These are phyloP conservation scores for Achlya hypogyna DNA, from an alignment of 352 stramenopile genomes.

Conservation along the genomic window DNA sequence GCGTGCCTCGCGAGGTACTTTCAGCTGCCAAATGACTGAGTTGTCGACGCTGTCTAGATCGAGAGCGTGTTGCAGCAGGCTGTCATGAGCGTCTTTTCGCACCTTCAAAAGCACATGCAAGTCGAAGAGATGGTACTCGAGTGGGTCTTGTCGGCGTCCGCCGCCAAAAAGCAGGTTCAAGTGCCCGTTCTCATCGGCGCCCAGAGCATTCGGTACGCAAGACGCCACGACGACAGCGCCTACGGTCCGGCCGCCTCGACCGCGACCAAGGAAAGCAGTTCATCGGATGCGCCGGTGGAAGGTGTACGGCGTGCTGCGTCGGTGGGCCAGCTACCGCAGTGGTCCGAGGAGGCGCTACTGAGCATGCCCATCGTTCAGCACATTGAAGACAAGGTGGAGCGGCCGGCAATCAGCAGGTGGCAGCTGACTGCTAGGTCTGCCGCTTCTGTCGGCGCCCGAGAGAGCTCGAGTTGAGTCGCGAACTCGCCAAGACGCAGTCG, in stretches of 20 bases:
- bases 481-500: constrained; percentile 28
- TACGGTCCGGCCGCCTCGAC: no score
- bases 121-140: neutral
- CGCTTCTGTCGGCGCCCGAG: constrained; percentile 27
- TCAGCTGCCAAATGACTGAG: neutral
- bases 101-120: neutral
- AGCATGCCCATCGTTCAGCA: no score
- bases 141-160: neutral
- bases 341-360: no score
- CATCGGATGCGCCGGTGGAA: no score
- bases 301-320: no score
- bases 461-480: constrained; percentile 28
- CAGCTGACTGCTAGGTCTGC: constrained; percentile 23
- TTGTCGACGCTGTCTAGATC: neutral
- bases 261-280: neutral
- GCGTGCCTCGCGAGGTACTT: neutral
- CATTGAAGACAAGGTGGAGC: no score
- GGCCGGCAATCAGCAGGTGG: no score
- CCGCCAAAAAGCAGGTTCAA: neutral
- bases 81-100: neutral
- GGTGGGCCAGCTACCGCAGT: no score
- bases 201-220: constrained; percentile 5
- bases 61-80: neutral
- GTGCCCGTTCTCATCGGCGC: constrained; percentile 20
- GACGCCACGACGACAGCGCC: no score